Evolutionary conservation across 1,284 basidiomycete genomes (phyloP).

Genomic region (Puccinia brachypodii): DNA sequence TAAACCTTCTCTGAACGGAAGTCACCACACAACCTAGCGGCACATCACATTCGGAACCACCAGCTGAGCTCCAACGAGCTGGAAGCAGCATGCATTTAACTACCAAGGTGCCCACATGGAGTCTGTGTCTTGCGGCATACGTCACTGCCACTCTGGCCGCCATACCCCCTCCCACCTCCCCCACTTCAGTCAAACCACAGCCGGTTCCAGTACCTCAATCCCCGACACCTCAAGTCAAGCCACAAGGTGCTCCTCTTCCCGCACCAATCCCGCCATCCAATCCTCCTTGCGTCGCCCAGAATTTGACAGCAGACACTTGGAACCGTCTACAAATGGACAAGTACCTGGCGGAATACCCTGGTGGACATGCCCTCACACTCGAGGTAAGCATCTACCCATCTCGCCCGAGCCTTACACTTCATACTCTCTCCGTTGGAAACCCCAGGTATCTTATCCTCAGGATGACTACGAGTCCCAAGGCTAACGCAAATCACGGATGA

Average conservation of each 20-base stretch:
- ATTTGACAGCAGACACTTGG: constrained; percentile 34
- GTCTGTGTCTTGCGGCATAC: not conserved
- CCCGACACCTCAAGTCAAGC: not conserved
- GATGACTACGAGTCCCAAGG: too few relatives aligned
- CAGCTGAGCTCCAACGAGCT: not conserved
- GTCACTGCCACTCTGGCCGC: not conserved
- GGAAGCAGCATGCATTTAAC: constrained; percentile 1
- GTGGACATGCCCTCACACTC: constrained; percentile 29
- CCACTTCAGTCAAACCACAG: not conserved
- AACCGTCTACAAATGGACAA: constrained; percentile 24
- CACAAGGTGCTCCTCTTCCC: not conserved
- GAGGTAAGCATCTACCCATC: not conserved
- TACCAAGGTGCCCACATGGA: not conserved
- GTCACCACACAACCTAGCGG: not conserved
- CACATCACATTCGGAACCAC: not conserved
- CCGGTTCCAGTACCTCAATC: not conserved
- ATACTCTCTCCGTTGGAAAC: too few relatives aligned
- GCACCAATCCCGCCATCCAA: not conserved
- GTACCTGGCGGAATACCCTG: constrained; percentile 30
- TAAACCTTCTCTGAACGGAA: not conserved
- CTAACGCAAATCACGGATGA: too few relatives aligned
- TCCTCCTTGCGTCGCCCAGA: constrained; percentile 17
- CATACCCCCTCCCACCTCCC: not conserved
- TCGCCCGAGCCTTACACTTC: not conserved
- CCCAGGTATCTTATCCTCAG: too few relatives aligned